Conservation (phyloP, 2,329 filamentous ascomycete species). For the Microsporum canis region DNA sequence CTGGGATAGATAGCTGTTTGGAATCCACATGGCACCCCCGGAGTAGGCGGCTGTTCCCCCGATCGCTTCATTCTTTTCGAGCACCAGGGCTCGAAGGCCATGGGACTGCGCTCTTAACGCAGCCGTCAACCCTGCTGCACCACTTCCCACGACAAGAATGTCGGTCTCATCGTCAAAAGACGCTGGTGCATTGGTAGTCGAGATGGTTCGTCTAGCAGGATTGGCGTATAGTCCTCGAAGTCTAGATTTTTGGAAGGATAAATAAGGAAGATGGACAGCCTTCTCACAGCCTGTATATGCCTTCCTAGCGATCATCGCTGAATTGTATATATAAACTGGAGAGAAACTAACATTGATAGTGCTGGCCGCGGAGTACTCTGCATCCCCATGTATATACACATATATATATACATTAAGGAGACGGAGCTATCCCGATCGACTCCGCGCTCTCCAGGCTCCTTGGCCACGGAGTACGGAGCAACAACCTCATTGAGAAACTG, state of each 20-base stretch:
- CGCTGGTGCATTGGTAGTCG: not conserved
- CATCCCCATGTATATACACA: too few species aligned
- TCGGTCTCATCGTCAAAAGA: conserved; percentile 12
- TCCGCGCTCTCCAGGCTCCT: too few species aligned
- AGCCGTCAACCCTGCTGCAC: conserved; percentile 20
- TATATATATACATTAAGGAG: too few species aligned
- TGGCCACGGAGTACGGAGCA: too few species aligned
- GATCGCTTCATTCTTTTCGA: conserved; percentile 25
- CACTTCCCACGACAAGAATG: conserved; percentile 26
- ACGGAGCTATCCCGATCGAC: too few species aligned
- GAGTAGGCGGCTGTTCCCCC: conserved; percentile 29
- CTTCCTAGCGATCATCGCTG: too few species aligned
- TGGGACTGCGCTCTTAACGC: conserved; percentile 20
- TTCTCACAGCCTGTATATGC: too few species aligned
- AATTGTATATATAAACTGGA: too few species aligned
- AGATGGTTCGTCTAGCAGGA: conserved; percentile 18
- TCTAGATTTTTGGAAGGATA: not conserved
- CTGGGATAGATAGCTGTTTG: conserved; percentile 19
- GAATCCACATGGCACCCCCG: conserved; percentile 28
- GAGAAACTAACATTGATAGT: too few species aligned
- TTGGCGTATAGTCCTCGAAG: not conserved
- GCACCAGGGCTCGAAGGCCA: conserved; percentile 20
- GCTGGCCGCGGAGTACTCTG: too few species aligned
- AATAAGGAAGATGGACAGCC: too few species aligned
- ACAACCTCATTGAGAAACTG: too few species aligned